Evolutionary conservation across 2,329 filamentous ascomycete genomes (phyloP).

Genomic region (Cladobotryum mycophilum): DNA sequence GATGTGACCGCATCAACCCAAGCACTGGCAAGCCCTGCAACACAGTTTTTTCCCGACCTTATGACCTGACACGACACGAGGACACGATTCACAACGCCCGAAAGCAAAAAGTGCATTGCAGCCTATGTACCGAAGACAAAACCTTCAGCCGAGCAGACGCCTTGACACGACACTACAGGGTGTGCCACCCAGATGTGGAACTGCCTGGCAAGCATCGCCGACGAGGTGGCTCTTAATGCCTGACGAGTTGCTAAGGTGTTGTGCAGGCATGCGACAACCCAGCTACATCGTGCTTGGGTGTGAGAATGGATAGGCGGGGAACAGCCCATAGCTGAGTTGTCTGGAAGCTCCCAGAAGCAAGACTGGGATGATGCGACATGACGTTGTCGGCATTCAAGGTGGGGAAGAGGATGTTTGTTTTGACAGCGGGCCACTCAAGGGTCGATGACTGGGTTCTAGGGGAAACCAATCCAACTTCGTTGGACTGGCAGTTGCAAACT

Average conservation of each 20-base stretch:
- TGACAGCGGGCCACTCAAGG: neutral
- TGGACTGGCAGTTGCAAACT: neutral
- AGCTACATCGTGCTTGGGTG: too few species aligned
- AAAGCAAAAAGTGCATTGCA: constrained; percentile 91
- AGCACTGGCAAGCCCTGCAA: constrained; percentile 93
- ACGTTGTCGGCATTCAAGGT: constrained; percentile 17
- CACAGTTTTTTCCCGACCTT: constrained; percentile 88
- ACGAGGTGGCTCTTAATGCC: constrained; percentile 19
- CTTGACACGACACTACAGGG: constrained; percentile 86
- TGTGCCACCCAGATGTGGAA: constrained; percentile 85
- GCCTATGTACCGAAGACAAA: constrained; percentile 92
- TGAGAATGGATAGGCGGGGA: too few species aligned
- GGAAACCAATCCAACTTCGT: neutral
- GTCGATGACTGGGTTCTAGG: neutral
- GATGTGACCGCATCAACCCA: constrained; percentile 88
- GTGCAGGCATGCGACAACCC: too few species aligned
- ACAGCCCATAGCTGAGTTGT: neutral
- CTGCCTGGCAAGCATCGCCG: constrained; percentile 60
- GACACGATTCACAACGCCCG: constrained; percentile 94
- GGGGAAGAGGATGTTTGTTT: constrained; percentile 8
- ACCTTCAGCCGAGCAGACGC: constrained; percentile 95
- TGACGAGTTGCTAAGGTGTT: neutral
- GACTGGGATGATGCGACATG: constrained; percentile 22
- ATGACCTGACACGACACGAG: constrained; percentile 93
- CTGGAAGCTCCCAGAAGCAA: neutral